Base-by-base conservation (phyloP, 306 rosid species). In the Rubus parviflorus region DNA sequence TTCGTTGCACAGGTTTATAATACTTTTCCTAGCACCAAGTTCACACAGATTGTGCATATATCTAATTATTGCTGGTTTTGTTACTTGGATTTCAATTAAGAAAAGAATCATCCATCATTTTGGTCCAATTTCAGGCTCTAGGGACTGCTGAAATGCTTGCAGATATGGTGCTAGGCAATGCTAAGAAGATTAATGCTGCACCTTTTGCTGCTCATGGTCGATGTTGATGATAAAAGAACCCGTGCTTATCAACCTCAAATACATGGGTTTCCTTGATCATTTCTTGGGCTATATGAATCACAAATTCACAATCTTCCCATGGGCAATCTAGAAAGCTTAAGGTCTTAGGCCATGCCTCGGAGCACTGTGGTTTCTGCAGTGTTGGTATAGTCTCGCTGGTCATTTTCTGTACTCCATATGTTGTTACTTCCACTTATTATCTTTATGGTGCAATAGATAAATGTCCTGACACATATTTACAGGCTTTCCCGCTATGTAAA, bases 81-180 rank as follows among this genome's bases (percentile, higher is more conserved):
- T 52, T 73, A 72, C 53, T 57, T 41, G 16, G 51, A 37, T 46
- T 6, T 20, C 25, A 69, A 68, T 14, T 47, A 25, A 42, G 8
- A 41, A 20, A 30, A n/a, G 43, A 63, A 79, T 61, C 69, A 16
- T 72, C 72, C 46, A 62, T 84, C 25, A 74, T 80, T 70, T 30
- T 25, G 75, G 52, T 77, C 62, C 67, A 75, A 76, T 85, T 80
- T 86, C 87, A 94, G 96, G 97, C 97, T 75, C 75, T 92, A 68
- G 98, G 97, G 51, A 94, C 96, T 46, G 94, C 97, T 66, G 98
- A 94, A 89, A 85, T 92, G 90, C 76, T 92, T 17, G 84, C 80
- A 76, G 88, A 84, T 68, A 86, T 86, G 93, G 91, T 91, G 85
- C 68, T 90, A 81, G 94, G 93, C 51, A 76, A 76, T 72, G 82